Base-by-base conservation (phyloP, 441 rosid species). In the Adansonia madagascariensis region DNA sequence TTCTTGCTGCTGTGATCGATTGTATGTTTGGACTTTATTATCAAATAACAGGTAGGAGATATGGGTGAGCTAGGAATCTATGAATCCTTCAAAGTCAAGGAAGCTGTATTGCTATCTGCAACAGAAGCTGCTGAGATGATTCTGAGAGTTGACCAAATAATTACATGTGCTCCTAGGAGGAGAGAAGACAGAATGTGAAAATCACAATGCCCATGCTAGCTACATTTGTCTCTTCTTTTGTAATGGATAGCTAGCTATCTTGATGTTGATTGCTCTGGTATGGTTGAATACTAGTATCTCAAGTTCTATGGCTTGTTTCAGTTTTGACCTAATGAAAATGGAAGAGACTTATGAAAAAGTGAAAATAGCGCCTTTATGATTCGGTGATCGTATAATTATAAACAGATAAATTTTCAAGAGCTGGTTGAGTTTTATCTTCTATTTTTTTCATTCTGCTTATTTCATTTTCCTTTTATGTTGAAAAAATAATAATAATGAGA, bases 51-150 rank as follows among this genome's bases (percentile, higher is more conserved):
- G 99, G 93, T 92, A 0, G 98, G 98, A 79, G 88, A 91, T 80
- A 91, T 94, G 99, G 89, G 85, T 17, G 90, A 87, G 86, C 86
- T 78, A 63, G 99, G 99, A 71, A 91, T 96, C 77, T 91, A 4
- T 39, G 99, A 96, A 86, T 74, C 98, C 10, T 96, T 94, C 84
- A 96, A 94, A 84, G 99, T 96, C 59, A 96, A 96, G 89, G 98
- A 91, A 80, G 98, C 98, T 24, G 85, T 94, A 71, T 75, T 94
- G 80, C 92, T 92, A 17, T 96, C 99, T 1, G 99, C 98, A 35
- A 96, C 98, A 1, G 99, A 96, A 84, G 99, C 99, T 46, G 91
- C 98, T 2, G 99, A 96, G 91, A 92, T 96, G 99, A 94, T 94
- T 75, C 87, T 94, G 31, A 89, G 97, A 81, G 99, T 95, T 0